A percentile compares a stretch with the other conserved stretches of the same genome.
Conservation (phyloP, 352 stramenopile genomes). For the Elongisporangium prolatum region DNA sequence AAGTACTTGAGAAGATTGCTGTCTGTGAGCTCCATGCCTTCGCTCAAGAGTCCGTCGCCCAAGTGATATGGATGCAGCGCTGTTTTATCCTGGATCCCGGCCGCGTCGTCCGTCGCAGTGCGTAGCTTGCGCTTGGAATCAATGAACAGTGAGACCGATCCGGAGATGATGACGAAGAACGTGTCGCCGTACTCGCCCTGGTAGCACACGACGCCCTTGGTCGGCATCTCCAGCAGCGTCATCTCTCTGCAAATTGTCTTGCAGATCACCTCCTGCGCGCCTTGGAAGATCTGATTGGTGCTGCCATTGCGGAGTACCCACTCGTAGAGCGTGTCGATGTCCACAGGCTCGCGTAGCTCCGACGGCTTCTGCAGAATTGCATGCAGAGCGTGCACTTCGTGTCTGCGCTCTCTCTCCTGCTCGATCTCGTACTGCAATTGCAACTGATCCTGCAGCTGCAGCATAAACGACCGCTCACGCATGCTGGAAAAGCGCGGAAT, state of each 20-base stretch:
- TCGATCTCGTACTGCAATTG: slow-evolving; percentile 34
- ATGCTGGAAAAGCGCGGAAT: slow-evolving; percentile 28
- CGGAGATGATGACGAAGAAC: slow-evolving; percentile 75
- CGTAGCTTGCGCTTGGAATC: slow-evolving; percentile 47
- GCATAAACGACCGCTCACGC: slow-evolving; percentile 38
- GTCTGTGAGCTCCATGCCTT: slow-evolving; percentile 17
- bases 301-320: slow-evolving; percentile 79
- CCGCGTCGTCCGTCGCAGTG: slow-evolving; percentile 5
- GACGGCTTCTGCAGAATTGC: slow-evolving; percentile 41
- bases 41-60: slow-evolving; percentile 5
- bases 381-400: slow-evolving; percentile 49
- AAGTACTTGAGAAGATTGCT: slow-evolving; percentile 28
- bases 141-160: slow-evolving; percentile 74
- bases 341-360: slow-evolving; percentile 34
- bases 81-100: slow-evolving; percentile 13
- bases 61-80: background rate
- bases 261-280: slow-evolving; percentile 82
- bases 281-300: slow-evolving; percentile 79
- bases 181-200: slow-evolving; percentile 82
- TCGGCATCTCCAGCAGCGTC: slow-evolving; percentile 64
- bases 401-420: slow-evolving; percentile 31
- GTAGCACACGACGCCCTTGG: slow-evolving; percentile 65
- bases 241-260: slow-evolving; percentile 88
- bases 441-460: slow-evolving; percentile 59
- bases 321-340: slow-evolving; percentile 78